Base-by-base conservation (phyloP, 768 basidiomycete species). In the Podaxis sp. region DNA sequence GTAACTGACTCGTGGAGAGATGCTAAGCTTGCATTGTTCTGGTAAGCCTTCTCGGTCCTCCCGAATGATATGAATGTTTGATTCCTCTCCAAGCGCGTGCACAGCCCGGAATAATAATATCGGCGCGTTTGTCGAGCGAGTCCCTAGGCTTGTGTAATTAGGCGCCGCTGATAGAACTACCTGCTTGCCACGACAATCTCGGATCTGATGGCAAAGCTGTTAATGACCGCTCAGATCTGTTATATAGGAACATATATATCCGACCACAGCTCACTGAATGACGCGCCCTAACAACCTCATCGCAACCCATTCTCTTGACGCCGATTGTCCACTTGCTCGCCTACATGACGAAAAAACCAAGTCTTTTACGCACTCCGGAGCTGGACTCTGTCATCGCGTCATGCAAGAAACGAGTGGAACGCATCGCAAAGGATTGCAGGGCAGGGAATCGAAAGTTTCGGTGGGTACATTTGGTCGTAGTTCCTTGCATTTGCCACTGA, bases 381-480 rank as follows among this genome's bases (percentile, higher is more conserved):
- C 70, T 82, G 22, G 70, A 79, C n/a, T 78, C 76, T 54, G 83
- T 82, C 3, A 70, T 80, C 49, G 74, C 74, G n/a, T 75, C 81
- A 12, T 82, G 82, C 63, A 77, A 77, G 63, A 70, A 73, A 3
- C 79, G 73, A 58, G 84, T 86, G 8, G 71, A 73, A 13, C 69
- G 73, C 12, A 84, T 85, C 48, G 77, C 80, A 0, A 74, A 67
- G 19, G 75, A 81, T 24, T 86, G 85, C 59, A 70, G 79, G 49
- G 70, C 68, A 2, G 79, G 76, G 63, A 86, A 86, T 65, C 70
- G 82, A 40, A 82, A 80, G 64, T 84, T 83, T 69, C 73, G 84
- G 83, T 84, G 61, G 22, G 76, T 49, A 26, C 48, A 36, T 9
- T 40, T 39, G 36, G 22, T 8, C n/a, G n/a, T 33, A 13, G 52